Evolutionary conservation across 2,329 filamentous ascomycete genomes (phyloP), one percentile per base, ranked within the genome.

Genomic region (Zasmidium angulare): DNA sequence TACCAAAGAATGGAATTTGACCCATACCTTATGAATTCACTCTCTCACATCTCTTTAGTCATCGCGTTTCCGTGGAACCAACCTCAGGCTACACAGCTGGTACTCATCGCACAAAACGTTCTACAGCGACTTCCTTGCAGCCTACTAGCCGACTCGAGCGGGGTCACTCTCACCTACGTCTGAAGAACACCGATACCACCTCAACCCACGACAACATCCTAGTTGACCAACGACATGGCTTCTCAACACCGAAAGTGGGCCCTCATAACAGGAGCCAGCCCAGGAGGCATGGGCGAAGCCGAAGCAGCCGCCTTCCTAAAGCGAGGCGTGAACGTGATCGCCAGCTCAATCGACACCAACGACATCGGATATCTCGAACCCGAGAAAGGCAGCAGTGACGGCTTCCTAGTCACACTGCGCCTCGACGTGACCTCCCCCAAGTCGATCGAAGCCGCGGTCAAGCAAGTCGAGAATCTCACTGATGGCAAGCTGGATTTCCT

Each of bases 241-340:
- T 10, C 3, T 10, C 31, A 17, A 19, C n/a, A 7, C 3, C 43
- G 56, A 69, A 78, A 78, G 68, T 81, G 81, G 69, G 74, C 80
- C 2, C 75, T 83, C 11, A 69, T 84, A 29, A 75, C 83, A 14
- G 81, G 81, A 14, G 81, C 79, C 20, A 79, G 75, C n/a, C 77
- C 75, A 2, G 65, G 63, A 3, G 78, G 78, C 20, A 78, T 81
- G 49, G 79, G 81, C 40, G 72, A 76, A 60, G 79, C 79, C 2
- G 72, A 82, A 14, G 76, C 80, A 3, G 71, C 74, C 36, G 76
- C 75, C 59, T 69, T 82, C 17, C 71, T 83, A 1, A 63, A 75
- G 52, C 74, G 78, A 56, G 79, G 77, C 20, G 76, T 77, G 59
- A 72, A 74, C 23, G 75, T 81, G 47, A 76, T 83, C 50, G 72